These are phyloP conservation scores for Exserohilum rostratum DNA, from an alignment of 2,329 filamentous ascomycete genomes.

Conservation along the genomic window DNA sequence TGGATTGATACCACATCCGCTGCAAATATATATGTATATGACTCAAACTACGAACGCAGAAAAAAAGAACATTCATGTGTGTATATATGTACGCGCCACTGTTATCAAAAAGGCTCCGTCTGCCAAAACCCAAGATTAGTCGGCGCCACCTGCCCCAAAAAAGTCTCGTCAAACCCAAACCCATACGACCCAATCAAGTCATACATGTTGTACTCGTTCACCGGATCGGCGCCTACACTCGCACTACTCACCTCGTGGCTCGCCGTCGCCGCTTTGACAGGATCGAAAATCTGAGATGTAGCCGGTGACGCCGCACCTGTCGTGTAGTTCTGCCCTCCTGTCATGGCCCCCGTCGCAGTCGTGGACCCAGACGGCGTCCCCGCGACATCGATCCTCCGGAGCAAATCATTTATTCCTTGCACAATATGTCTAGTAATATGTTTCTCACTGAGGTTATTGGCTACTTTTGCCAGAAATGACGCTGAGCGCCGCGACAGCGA, in stretches of 20 bases:
- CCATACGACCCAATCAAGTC: slow-evolving; percentile 41
- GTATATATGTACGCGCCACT: not conserved
- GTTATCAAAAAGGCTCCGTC: slow-evolving; percentile 27
- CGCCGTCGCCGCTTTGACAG: slow-evolving; percentile 4
- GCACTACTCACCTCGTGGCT: not conserved
- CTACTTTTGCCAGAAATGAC: slow-evolving; percentile 34
- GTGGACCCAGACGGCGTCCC: slow-evolving; percentile 20
- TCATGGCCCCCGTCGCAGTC: no score
- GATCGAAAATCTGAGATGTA: slow-evolving; percentile 1
- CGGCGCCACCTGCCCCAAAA: slow-evolving; percentile 37
- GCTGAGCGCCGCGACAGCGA: slow-evolving; percentile 34
- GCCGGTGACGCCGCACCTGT: not conserved
- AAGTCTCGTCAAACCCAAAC: slow-evolving; percentile 42
- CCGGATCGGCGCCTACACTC: slow-evolving; percentile 1
- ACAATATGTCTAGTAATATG: slow-evolving; percentile 40
- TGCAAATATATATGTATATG: not conserved
- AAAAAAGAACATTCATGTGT: not conserved
- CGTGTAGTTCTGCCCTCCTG: not conserved
- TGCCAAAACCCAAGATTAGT: slow-evolving; percentile 41
- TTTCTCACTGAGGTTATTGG: slow-evolving; percentile 38
- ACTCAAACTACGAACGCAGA: not conserved
- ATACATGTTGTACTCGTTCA: slow-evolving; percentile 34
- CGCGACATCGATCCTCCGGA: slow-evolving; percentile 33
- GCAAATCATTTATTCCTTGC: slow-evolving; percentile 34
- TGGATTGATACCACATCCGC: no score